Evolutionary conservation across 2,329 filamentous ascomycete genomes (phyloP), one percentile per base, ranked within the genome.

Genomic region (Diaporthe helianthi): DNA sequence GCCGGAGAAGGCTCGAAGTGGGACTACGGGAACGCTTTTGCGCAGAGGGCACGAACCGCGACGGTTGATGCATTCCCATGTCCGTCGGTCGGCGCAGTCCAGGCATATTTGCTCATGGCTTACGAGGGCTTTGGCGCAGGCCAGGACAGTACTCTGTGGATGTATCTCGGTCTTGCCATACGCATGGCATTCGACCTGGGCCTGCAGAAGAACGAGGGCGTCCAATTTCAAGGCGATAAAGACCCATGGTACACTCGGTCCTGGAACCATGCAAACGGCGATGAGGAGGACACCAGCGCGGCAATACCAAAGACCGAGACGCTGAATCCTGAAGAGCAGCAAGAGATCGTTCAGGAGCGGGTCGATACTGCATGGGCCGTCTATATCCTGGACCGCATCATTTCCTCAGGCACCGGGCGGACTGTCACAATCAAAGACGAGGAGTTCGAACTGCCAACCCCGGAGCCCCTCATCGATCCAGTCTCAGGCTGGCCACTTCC

Each of bases 361-460:
- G 90, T 93, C 52, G 93, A 97, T 75, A 95, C 93, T 0, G 94
- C 97, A 73, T 97, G 93, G 93, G 90, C 93, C 4, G 91, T 97
- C 13, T 97, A 97, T 78, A 91, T 97, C 73, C 86, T 97, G 1
- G 93, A 97, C 75, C 87, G 93, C 24, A 91, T 95, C 71, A 95
- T 97, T 31, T 97, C 93, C 0, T 95, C 92, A 0, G 93, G 93
- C 0, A 96, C 93, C 0, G 94, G 94, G 12, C 86, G 93, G 19
- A 91, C 93, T 0, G 93, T 95, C 13, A 97, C 93, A 0, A 85
- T 97, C 36, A 89, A 91, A 60, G 93, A 97, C 76, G 91, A 93
- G 71, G 93, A 97, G 73, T 94, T 95, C 73, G 94, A 97, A 77
- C 85, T 97, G 8, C 87, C 88, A 1, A 91, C 97, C 54, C 88